Conservation (phyloP, 371 early-diverging fungal species). For the Lichtheimia hyalospora region DNA sequence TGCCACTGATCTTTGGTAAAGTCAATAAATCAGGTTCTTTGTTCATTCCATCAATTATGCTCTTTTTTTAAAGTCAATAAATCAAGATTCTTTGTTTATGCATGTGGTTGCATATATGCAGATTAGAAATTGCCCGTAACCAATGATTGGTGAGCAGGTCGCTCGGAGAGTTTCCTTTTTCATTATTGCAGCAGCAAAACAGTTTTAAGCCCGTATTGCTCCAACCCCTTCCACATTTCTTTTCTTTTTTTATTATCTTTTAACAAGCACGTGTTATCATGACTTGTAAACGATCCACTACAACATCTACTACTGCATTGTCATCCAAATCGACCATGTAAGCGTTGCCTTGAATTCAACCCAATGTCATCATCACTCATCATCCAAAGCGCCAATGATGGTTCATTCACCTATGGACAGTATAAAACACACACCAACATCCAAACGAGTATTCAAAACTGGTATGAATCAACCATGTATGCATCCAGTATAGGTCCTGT, state of each 20-base stretch:
- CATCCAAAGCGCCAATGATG: slow-evolving; percentile 5
- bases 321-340: too few species aligned
- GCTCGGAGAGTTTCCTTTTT: slow-evolving; percentile 14
- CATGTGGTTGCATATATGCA: background rate
- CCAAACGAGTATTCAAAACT: slow-evolving; percentile 20
- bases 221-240: background rate
- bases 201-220: too few species aligned
- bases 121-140: too few species aligned
- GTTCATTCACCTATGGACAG: slow-evolving; percentile 7
- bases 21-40: background rate
- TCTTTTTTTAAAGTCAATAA: background rate
- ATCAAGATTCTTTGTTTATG: background rate
- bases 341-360: too few species aligned
- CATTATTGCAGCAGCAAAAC: background rate
- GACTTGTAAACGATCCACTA: too few species aligned
- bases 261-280: background rate
- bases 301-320: too few species aligned
- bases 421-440: slow-evolving; percentile 8
- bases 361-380: too few species aligned
- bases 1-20: slow-evolving; percentile 7
- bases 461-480: slow-evolving; percentile 6
- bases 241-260: background rate
- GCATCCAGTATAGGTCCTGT: background rate
- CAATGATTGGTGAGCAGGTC: background rate
- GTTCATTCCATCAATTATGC: too few species aligned